Conservation (phyloP, 345 rosid genomes). For the Aethionema arabicum region DNA sequence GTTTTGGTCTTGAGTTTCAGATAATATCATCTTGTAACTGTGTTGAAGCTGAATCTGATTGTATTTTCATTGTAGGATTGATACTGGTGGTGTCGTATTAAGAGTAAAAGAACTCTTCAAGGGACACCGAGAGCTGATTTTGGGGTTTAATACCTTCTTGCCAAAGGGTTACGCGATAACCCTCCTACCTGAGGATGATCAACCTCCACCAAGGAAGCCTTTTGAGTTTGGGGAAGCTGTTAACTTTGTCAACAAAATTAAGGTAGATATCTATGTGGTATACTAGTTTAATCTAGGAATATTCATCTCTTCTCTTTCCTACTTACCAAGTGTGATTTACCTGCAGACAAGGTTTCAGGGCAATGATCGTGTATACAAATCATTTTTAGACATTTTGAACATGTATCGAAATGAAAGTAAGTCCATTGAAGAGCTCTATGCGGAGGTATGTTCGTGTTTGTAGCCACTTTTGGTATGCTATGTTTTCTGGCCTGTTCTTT, state of each 20-base stretch:
- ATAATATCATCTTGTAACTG: neutral
- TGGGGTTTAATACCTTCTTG: slow-evolving; percentile 94
- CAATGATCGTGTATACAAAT: slow-evolving; percentile 91
- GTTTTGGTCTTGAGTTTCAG: neutral
- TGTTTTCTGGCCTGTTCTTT: no score
- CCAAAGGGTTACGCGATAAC: slow-evolving; percentile 95
- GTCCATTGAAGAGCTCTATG: slow-evolving; percentile 80
- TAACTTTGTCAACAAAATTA: slow-evolving; percentile 92
- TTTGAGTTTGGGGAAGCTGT: slow-evolving; percentile 97
- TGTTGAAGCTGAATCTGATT: slow-evolving; percentile 6
- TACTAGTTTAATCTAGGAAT: neutral
- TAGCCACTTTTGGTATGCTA: slow-evolving; percentile 11
- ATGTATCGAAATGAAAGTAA: slow-evolving; percentile 93
- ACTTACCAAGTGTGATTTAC: slow-evolving; percentile 20
- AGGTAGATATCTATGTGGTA: slow-evolving; percentile 41
- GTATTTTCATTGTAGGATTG: slow-evolving; percentile 52
- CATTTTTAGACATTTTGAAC: slow-evolving; percentile 88
- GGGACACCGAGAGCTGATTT: slow-evolving; percentile 78
- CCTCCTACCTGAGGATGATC: slow-evolving; percentile 67
- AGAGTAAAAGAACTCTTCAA: slow-evolving; percentile 93
- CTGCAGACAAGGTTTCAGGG: slow-evolving; percentile 88
- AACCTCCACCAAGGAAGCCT: slow-evolving; percentile 73
- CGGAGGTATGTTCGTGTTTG: slow-evolving; percentile 59
- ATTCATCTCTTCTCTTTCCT: neutral
- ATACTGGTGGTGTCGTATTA: slow-evolving; percentile 86